Evolutionary conservation across 2,329 filamentous ascomycete genomes (phyloP), one percentile per base, ranked within the genome.

Genomic region (Lasiodiplodia sp.): DNA sequence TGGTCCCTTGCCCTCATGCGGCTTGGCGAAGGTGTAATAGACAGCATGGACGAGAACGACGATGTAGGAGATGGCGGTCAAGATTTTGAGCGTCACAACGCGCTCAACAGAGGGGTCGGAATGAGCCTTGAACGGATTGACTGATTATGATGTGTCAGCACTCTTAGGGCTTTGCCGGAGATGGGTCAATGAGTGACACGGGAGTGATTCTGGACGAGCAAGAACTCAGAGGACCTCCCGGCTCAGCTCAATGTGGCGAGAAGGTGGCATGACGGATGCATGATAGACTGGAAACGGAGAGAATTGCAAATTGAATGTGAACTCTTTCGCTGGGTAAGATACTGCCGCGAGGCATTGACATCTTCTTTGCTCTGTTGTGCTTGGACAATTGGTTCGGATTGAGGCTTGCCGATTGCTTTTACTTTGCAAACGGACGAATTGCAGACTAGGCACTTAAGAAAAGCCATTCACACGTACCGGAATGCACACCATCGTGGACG

Each of bases 61-160:
- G 34, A 93, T 80, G 91, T 92, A 97, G 44, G 90, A 90, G 63
- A 93, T 70, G 53, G 90, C 85, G 4, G 92, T 92, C 70, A 94
- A 82, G 77, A 93, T 81, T 80, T 93, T 94, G 86, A 96, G 96
- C 44, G 88, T 84, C 72, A 88, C 83, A 73, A 97, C 83, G 63
- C 88, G 84, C 70, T 83, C 83, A 37, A 82, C 79, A 70, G 85
- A 85, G 76, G 93, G 90, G 21, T 87, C 84, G 69, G 94, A 91
- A 75, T 88, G 88, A 79, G 86, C 89, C 69, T 87, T 83, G 81
- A 96, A 96, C 34, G 92, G 92, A 79, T 96, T 96, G 77, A 88
- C 90, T 92, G 67, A 37, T 69, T 44, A 31, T 18, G 16, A 16
- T 4, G 7, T 16, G 62, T 52, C 3, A 64, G 34, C 38, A 66